Conservation (phyloP, 78 protist species). For the Speleostelium caveatum region DNA sequence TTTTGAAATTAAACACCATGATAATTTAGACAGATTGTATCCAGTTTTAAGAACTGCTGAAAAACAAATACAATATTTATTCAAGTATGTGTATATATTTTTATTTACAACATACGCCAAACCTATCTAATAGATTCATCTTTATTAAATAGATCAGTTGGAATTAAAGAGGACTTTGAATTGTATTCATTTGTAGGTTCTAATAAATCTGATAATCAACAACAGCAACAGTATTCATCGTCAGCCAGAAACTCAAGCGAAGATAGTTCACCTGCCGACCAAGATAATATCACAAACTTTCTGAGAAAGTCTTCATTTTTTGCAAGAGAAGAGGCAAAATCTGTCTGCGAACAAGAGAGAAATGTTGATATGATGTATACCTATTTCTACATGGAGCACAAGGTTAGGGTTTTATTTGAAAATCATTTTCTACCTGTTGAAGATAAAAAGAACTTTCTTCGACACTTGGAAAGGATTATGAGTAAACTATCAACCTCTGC, state of each 20-base stretch:
- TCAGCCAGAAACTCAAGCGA: too few relatives aligned
- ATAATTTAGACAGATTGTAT: not conserved
- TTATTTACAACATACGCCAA: too few relatives aligned
- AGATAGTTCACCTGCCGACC: too few relatives aligned
- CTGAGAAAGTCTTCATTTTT: not conserved
- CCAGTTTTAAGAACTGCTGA: conserved; percentile 21
- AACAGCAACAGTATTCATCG: not conserved
- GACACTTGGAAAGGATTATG: conserved; percentile 9
- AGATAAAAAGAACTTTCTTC: not conserved
- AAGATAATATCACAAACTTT: conserved; percentile 18
- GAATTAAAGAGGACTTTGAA: conserved; percentile 38
- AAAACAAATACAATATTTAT: conserved; percentile 9
- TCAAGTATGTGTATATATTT: not conserved
- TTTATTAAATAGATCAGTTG: not conserved
- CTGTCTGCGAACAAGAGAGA: conserved; percentile 15
- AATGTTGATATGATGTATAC: conserved; percentile 54
- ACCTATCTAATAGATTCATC: not conserved
- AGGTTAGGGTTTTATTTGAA: conserved; percentile 38
- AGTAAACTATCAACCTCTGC: not conserved
- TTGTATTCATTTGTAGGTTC: conserved; percentile 1
- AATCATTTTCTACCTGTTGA: conserved; percentile 13
- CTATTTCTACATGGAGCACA: conserved; percentile 62
- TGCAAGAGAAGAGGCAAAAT: conserved; percentile 10
- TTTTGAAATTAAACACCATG: conserved; percentile 1
- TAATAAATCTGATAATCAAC: not conserved